These are phyloP conservation scores for Trichosanthes cucumerina DNA, from an alignment of 306 rosid species.

Conservation along the genomic window DNA sequence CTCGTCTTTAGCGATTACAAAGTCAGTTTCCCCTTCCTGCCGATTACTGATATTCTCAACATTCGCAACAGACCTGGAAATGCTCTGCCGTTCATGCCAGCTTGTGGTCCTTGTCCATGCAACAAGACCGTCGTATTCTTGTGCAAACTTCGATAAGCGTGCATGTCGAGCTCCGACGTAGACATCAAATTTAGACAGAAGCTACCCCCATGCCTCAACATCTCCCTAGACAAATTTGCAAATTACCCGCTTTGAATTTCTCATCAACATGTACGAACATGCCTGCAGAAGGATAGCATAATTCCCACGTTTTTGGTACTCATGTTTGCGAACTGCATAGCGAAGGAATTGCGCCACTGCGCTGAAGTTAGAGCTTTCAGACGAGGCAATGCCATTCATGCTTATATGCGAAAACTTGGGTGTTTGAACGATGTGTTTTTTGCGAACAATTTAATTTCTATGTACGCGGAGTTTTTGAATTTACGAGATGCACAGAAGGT, in stretches of 20 bases:
- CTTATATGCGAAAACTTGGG: conserved; percentile 41
- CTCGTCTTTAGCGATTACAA: neutral
- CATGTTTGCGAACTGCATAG: conserved; percentile 37
- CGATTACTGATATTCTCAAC: neutral
- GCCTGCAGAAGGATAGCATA: neutral
- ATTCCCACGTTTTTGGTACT: neutral
- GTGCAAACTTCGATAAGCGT: neutral
- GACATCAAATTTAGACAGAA: neutral
- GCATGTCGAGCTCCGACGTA: neutral
- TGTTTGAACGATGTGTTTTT: conserved; percentile 32
- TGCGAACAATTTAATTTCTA: conserved; percentile 46
- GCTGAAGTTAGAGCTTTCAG: conserved; percentile 30
- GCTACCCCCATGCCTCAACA: neutral
- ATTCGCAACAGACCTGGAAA: neutral
- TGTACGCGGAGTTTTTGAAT: conserved; percentile 27
- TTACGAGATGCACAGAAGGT: conserved; percentile 37
- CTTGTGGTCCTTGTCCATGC: neutral
- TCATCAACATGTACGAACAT: neutral
- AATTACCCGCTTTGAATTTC: neutral
- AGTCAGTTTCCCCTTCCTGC: neutral
- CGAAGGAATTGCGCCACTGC: conserved; percentile 44
- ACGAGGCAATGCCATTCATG: conserved; percentile 55
- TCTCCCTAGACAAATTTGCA: neutral
- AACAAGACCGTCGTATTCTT: neutral
- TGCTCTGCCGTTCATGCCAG: neutral